phyloP scores from a whole-genome alignment of 352 stramenopile species.

The Globisporangium megalacanthum region DNA sequence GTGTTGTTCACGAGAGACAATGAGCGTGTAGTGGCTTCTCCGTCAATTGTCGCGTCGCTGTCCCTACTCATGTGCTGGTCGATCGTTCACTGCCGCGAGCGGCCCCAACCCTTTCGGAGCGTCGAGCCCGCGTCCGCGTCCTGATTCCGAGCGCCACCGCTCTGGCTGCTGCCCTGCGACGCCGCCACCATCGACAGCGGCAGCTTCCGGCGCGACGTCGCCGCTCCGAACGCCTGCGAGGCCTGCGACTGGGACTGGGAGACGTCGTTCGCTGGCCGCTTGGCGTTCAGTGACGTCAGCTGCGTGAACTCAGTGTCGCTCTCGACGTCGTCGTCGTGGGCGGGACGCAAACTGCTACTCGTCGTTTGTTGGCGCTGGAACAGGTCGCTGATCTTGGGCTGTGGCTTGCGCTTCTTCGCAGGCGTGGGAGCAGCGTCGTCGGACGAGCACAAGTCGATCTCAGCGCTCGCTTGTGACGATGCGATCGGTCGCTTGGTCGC shows the following conservation, averaged over 20 bases:
- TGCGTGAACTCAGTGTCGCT: slow-evolving; percentile 66
- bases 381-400: slow-evolving; percentile 56
- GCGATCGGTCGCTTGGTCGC: slow-evolving; percentile 1
- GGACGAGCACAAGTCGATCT: slow-evolving; percentile 52
- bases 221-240: slow-evolving; percentile 14
- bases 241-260: slow-evolving; percentile 26
- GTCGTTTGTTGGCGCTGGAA: slow-evolving; percentile 34
- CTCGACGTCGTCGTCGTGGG: slow-evolving; percentile 55
- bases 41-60: neutral
- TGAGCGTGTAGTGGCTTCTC: no score
- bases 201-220: slow-evolving; percentile 49
- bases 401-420: slow-evolving; percentile 25
- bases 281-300: slow-evolving; percentile 18
- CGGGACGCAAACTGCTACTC: neutral
- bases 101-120: slow-evolving; percentile 61
- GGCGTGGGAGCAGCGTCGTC: slow-evolving; percentile 31
- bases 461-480: slow-evolving; percentile 2
- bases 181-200: slow-evolving; percentile 61
- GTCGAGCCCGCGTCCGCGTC: slow-evolving; percentile 16
- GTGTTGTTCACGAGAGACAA: no score
- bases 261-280: slow-evolving; percentile 28
- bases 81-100: slow-evolving; percentile 40
- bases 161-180: slow-evolving; percentile 34
- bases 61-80: no score
- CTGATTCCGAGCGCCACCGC: slow-evolving; percentile 5